These are phyloP conservation scores for Lentithecium fluviatile DNA, from an alignment of 495 filamentous ascomycete genomes.

Conservation along the genomic window DNA sequence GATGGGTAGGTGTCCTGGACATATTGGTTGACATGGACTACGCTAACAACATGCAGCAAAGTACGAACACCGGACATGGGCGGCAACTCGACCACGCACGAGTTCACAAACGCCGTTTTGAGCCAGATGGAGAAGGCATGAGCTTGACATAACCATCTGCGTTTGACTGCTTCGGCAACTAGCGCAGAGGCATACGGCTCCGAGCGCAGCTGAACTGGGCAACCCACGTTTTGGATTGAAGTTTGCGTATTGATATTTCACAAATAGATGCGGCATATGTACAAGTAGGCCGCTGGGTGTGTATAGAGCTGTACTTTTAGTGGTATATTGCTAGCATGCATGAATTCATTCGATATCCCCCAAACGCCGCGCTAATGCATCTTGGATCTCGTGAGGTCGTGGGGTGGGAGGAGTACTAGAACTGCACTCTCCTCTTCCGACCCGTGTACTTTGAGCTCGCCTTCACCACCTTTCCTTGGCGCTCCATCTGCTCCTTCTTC, in stretches of 20 bases:
- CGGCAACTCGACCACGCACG: constrained; percentile 80
- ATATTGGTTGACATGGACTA: not conserved
- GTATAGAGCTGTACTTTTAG: constrained; percentile 35
- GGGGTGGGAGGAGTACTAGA: constrained; percentile 41
- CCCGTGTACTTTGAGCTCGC: constrained; percentile 88
- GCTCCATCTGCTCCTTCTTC: constrained; percentile 95
- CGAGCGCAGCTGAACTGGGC: not conserved
- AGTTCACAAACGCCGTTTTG: constrained; percentile 92
- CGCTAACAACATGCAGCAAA: constrained; percentile 57
- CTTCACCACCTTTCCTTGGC: constrained; percentile 93
- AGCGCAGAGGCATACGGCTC: too few species aligned
- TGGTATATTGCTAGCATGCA: constrained; percentile 30
- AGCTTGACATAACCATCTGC: not conserved
- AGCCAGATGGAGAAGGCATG: constrained; percentile 75
- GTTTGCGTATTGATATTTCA: constrained; percentile 7
- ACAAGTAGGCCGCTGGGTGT: constrained; percentile 10
- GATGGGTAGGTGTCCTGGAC: constrained; percentile 68
- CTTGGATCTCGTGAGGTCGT: constrained; percentile 3
- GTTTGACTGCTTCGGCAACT: too few species aligned
- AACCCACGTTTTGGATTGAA: not conserved
- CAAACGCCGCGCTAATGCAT: constrained; percentile 24
- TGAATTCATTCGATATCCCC: constrained; percentile 22
- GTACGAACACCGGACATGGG: constrained; percentile 92
- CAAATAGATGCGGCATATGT: constrained; percentile 10
- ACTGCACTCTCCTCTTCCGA: constrained; percentile 67